Evolutionary conservation across 805 yeast species (phyloP), one percentile per base, ranked within the genome.

Genomic region (Cyberlindnera euphorbiiphila): DNA sequence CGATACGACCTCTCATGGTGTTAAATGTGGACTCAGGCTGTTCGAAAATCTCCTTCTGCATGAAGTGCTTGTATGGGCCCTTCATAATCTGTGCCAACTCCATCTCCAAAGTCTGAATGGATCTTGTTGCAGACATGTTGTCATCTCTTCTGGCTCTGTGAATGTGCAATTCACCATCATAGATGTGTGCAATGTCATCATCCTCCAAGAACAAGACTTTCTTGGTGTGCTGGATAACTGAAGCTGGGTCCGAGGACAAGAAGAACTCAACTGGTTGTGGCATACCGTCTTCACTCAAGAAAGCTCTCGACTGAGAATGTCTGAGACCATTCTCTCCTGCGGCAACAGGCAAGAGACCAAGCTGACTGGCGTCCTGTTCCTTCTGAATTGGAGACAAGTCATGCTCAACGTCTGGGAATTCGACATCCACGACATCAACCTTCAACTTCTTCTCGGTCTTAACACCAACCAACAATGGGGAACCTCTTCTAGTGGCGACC

Each of bases 1-100:
- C 98, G 45, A 93, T 73, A 72, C 99, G 86, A 59, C 99, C 99
- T 72, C 98, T 84, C 98, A 93, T 93, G 35, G 99, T 93, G 71
- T 93, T 93, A 62, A 89, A 84, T 35, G 97, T 84, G 4, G 98
- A 89, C 59, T 93, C 98, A 25, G 98, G 98, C 69, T 93, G 99
- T 67, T 93, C 98, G 59, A 84, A 87, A 53, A 93, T 93, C 69
- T 93, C 99, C 74, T 93, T 93, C 68, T 88, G 94, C 99, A 93
- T 93, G 65, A 91, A 93, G 68, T 93, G 98, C 53, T 77, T 80
- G 69, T 84, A 91, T 46, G 85, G 84, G 56, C 98, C 98, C 71
- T 88, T 91, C 98, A 93, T 93, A 61, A 93, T 91, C 69, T 93
- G 94, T 45, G 94, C 93, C 60, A 93, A 77, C 69, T 93, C 96